Conservation (phyloP, 2,329 filamentous ascomycete genomes). For the Hypoxylon rubiginosum region DNA sequence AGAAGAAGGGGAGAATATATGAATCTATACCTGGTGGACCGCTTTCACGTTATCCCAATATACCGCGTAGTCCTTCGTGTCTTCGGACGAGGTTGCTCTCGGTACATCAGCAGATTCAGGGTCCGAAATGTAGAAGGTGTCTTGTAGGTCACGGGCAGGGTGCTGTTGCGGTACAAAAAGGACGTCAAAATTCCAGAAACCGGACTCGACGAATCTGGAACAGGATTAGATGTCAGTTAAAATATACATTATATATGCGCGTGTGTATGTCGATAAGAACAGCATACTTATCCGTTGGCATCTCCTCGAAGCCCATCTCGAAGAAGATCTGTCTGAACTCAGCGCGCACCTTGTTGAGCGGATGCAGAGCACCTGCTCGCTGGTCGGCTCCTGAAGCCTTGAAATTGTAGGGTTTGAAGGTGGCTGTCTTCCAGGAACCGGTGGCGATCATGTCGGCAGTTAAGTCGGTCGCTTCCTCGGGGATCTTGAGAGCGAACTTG, state of each 20-base stretch:
- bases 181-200: slow-evolving; percentile 98
- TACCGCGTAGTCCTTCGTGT: slow-evolving; percentile 77
- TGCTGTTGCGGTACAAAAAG: slow-evolving; percentile 98
- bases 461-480: slow-evolving; percentile 94
- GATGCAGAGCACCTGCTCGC: slow-evolving; percentile 72
- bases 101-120: slow-evolving; percentile 81
- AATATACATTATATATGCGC: not conserved
- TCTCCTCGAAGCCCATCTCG: slow-evolving; percentile 98
- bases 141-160: slow-evolving; percentile 95
- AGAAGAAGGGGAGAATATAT: too few relatives aligned
- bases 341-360: slow-evolving; percentile 92
- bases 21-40: slow-evolving; percentile 74
- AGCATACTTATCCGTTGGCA: slow-evolving; percentile 75
- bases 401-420: slow-evolving; percentile 81
- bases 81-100: slow-evolving; percentile 66
- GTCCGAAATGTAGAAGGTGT: slow-evolving; percentile 98
- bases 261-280: not conserved
- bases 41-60: slow-evolving; percentile 91
- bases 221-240: slow-evolving; percentile 13
- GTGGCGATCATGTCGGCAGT: slow-evolving; percentile 91
- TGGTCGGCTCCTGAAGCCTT: slow-evolving; percentile 71
- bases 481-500: slow-evolving; percentile 89
- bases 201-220: slow-evolving; percentile 89
- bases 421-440: slow-evolving; percentile 91
- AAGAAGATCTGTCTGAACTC: slow-evolving; percentile 97